phyloP scores from a whole-genome alignment of 495 filamentous ascomycete genomes.

The Tuber aestivum region DNA sequence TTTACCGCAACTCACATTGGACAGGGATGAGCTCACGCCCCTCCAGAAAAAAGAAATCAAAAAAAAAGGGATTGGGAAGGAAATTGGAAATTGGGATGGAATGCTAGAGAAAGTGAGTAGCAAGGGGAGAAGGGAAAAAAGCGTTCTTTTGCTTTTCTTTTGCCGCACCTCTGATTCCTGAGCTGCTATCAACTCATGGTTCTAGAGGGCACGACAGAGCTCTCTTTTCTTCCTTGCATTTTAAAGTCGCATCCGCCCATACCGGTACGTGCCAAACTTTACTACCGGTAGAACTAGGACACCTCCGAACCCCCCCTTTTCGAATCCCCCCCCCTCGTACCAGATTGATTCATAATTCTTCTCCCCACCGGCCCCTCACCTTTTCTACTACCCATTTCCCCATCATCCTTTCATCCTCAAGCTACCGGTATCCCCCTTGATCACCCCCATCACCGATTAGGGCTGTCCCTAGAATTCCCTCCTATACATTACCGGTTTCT shows the following conservation, averaged over 20 bases:
- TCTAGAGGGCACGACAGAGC: not conserved
- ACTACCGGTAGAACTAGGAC: no score
- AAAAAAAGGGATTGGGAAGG: not conserved
- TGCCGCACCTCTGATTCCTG: not conserved
- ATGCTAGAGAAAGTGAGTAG: no score
- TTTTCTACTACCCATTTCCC: conserved; percentile 18
- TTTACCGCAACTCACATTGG: not conserved
- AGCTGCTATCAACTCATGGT: not conserved
- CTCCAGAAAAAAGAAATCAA: not conserved
- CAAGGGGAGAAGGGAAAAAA: no score
- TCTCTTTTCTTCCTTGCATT: not conserved
- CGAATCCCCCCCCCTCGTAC: conserved; percentile 31
- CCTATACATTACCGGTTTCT: conserved; percentile 2
- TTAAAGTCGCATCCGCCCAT: not conserved
- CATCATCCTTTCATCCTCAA: conserved; percentile 31
- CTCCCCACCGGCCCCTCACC: conserved; percentile 20
- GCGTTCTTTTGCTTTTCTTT: not conserved
- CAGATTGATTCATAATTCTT: conserved; percentile 35
- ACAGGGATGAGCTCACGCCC: not conserved
- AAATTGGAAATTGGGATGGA: no score
- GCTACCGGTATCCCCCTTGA: conserved; percentile 39
- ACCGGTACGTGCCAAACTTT: not conserved
- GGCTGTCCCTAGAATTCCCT: not conserved
- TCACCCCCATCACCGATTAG: conserved; percentile 30
- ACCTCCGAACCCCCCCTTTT: conserved; percentile 15